Evolutionary conservation across 1,139 yeast species (phyloP), one percentile per base, ranked within the genome.

Genomic region (Lodderomyces margitis): DNA sequence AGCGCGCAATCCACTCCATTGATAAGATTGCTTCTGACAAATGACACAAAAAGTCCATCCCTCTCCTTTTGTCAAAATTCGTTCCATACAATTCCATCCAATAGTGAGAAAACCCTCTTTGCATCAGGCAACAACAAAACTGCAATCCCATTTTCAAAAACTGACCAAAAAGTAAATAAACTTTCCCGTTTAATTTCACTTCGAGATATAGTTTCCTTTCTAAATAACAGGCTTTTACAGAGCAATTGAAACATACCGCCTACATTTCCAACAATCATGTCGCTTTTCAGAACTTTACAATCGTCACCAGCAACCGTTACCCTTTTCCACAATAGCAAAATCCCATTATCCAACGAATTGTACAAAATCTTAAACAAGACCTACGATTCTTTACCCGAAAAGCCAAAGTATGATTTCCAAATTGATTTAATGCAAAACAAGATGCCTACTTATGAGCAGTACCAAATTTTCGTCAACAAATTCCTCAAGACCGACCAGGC

Each of bases 381-480:
- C 1, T 60, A 61, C 41, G 45, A 42, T 36, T 56, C 58, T 21
- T 51, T 66, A 39, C 50, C 51, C 30, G 34, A 42, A 10, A 49
- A 49, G 28, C 40, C 49, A 21, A 44, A 40, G 17, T 36, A 39
- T 39, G 46, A 60, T 42, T 68, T 72, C 46, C 61, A 61, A 41
- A 50, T 72, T 39, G 75, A 72, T 50, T 55, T 68, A 49, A 59
- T 62, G 66, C 62, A 64, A 21, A 59, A 68, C 48, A 60, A 62
- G 38, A 64, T 72, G 62, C 78, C 78, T 27, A 71, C 77, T 4
- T 71, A 57, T 47, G 74, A 68, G 51, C 76, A 71, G 50, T 72
- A 68, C 52, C 52, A 52, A 33, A 44, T 55, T 28, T 61, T 72
- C 40, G 53, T 60, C 32, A 47, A 57, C 43, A 56, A 59, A 34